phyloP scores from a whole-genome alignment of 1,284 basidiomycete genomes.

The Prillingera fragicola region DNA sequence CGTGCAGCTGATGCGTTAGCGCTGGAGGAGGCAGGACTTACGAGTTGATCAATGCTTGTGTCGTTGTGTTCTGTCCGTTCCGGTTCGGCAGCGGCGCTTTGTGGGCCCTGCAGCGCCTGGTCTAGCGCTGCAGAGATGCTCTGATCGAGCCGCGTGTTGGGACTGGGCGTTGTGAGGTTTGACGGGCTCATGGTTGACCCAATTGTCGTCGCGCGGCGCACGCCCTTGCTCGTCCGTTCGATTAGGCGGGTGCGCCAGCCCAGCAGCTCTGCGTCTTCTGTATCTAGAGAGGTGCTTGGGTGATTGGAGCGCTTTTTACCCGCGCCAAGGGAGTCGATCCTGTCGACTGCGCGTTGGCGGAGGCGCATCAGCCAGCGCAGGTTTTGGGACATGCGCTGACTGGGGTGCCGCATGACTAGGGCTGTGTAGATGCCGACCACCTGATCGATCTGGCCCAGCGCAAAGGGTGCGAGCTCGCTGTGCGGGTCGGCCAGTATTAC shows the following conservation, averaged over 20 bases:
- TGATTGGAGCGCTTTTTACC: not conserved
- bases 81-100: not conserved
- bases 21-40: not conserved
- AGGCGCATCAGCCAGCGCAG: slow-evolving; percentile 23
- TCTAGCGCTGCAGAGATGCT: slow-evolving; percentile 3
- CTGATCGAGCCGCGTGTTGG: not conserved
- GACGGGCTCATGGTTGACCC: not conserved
- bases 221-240: slow-evolving; percentile 8
- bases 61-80: not conserved
- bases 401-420: slow-evolving; percentile 10
- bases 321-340: not conserved
- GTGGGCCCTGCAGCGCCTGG: slow-evolving; percentile 1
- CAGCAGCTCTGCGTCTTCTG: slow-evolving; percentile 19
- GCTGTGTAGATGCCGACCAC: slow-evolving; percentile 16
- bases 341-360: slow-evolving; percentile 13
- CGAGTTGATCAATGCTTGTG: slow-evolving; percentile 7
- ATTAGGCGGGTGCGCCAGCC: slow-evolving; percentile 31
- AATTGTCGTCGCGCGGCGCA: slow-evolving; percentile 11
- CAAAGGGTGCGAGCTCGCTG: slow-evolving; percentile 9
- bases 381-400: slow-evolving; percentile 17
- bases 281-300: not conserved
- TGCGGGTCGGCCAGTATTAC: slow-evolving; percentile 12
- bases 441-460: slow-evolving; percentile 14
- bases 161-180: no score
- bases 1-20: slow-evolving; percentile 5